Percentiles rank a stretch among this genome's conserved stretches.
These are phyloP conservation scores for Fusarium musae DNA, from an alignment of 2,329 filamentous ascomycete genomes.

Conservation along the genomic window DNA sequence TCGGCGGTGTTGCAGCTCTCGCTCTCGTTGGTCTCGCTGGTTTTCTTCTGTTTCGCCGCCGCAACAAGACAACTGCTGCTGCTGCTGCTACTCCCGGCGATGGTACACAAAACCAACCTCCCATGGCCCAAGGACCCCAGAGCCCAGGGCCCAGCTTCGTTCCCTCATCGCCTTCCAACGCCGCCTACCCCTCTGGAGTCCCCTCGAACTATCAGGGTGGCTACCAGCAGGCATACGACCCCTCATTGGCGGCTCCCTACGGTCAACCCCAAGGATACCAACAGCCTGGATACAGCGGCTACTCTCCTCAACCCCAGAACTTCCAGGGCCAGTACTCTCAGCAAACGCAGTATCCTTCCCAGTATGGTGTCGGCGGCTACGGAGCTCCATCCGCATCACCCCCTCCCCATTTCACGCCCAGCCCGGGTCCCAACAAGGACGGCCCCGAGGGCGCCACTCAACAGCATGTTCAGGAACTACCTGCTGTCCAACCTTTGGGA, in stretches of 20 bases:
- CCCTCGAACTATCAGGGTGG: constrained; percentile 39
- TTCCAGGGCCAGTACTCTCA: constrained; percentile 36
- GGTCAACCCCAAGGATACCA: constrained; percentile 39
- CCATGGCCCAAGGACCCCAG: constrained; percentile 35
- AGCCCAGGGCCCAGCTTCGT: constrained; percentile 36
- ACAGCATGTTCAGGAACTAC: constrained; percentile 43
- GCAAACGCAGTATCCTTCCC: constrained; percentile 40
- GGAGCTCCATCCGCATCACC: constrained; percentile 40
- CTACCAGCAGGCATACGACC: constrained; percentile 44
- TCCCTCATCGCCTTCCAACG: constrained; percentile 37
- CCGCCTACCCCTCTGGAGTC: constrained; percentile 45
- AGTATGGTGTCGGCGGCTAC: constrained; percentile 37
- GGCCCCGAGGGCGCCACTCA: constrained; percentile 19
- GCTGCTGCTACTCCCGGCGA: constrained; percentile 16
- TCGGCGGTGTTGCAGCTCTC: constrained; percentile 58
- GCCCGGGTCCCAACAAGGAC: constrained; percentile 44
- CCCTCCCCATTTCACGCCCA: constrained; percentile 46
- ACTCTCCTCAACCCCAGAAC: constrained; percentile 36
- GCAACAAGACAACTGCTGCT: constrained; percentile 46
- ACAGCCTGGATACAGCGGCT: constrained; percentile 37
- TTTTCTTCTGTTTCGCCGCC: constrained; percentile 56
- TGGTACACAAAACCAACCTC: constrained; percentile 25
- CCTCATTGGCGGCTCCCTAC: constrained; percentile 34
- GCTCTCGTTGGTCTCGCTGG: constrained; percentile 53
- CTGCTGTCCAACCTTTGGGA: constrained; percentile 45